Evolutionary conservation across 2,329 filamentous ascomycete genomes (phyloP), one percentile per base, ranked within the genome.

Genomic region (Fusarium mangiferae): DNA sequence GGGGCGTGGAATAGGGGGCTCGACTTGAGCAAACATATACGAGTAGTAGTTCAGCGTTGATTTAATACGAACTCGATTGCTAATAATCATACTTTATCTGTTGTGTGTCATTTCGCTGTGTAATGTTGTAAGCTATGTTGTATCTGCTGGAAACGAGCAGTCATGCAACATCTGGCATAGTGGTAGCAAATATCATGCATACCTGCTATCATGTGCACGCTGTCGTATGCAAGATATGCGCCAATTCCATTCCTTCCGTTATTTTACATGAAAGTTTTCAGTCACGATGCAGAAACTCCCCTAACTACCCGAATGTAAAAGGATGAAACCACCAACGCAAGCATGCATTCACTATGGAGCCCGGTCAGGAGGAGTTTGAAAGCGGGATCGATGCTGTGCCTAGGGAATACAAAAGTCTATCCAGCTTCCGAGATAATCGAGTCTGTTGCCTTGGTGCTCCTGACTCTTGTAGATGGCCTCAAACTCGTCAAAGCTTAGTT

Each of bases 341-440:
- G 38, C 15, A 56, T 15, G 13, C 38, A 20, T 56, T 44, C 38
- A 24, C 26, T n/a, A 30, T 30, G 20, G 36, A 55, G 14, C 58
- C 38, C 45, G 30, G 30, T 17, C 28, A 45, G 36, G 22, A 44
- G 20, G 28, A 24, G 30, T 59, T 39, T 20, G 14, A 61, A 36
- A 26, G 42, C 44, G 30, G 26, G 15, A 42, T 59, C 45, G 35
- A 35, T 51, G 45, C 38, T 17, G 14, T 26, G 45, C 36, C 81
- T 86, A 90, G 20, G 90, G 90, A 74, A 92, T 91, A 80, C 90
- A 92, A 80, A 92, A 91, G 80, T 98, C 95, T 82, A 98, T 94
- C 96, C 96, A 98, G 77, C 90, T 94, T 68, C 94, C 94, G 52
- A 98, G 86, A 82, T 98, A 96, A 75, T 94, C 93, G 70, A 95